Conservation (phyloP, 306 rosid species). For the Senna tora region DNA sequence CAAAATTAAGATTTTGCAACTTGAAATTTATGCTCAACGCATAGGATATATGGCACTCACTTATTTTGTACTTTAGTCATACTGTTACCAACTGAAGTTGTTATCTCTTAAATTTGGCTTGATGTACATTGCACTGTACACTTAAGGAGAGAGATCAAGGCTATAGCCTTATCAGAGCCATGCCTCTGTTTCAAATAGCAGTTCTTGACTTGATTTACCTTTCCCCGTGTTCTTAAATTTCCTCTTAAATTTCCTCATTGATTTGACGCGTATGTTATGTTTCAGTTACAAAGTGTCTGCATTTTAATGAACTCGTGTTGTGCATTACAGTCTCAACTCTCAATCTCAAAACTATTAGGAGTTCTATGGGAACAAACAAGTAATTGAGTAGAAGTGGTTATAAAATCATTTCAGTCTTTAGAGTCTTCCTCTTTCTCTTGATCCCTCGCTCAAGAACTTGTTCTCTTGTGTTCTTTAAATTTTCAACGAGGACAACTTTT, state of each 20-base stretch:
- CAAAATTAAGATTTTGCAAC: slow-evolving; percentile 11
- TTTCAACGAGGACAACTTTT: background rate
- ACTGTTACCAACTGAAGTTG: slow-evolving; percentile 1
- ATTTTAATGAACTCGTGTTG: background rate
- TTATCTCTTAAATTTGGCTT: background rate
- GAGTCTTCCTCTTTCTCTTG: background rate
- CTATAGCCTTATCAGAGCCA: background rate
- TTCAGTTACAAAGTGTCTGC: background rate
- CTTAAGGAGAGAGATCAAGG: background rate
- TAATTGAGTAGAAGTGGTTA: background rate
- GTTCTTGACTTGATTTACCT: background rate
- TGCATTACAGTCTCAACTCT: background rate
- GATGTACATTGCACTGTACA: background rate
- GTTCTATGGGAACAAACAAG: too few relatives aligned
- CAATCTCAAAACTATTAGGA: background rate
- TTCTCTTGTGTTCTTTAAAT: background rate
- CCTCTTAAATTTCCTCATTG: background rate
- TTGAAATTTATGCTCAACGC: slow-evolving; percentile 17
- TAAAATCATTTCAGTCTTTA: background rate
- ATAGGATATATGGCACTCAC: background rate
- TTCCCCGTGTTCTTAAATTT: background rate
- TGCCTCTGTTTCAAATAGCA: background rate
- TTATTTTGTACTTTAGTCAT: slow-evolving; percentile 8
- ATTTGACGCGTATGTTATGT: background rate
- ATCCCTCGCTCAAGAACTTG: background rate